A percentile compares a stretch with the other conserved stretches of the same genome.
These are phyloP conservation scores for Gliomastix tumulicola DNA, from an alignment of 2,329 filamentous ascomycete genomes.

Conservation along the genomic window DNA sequence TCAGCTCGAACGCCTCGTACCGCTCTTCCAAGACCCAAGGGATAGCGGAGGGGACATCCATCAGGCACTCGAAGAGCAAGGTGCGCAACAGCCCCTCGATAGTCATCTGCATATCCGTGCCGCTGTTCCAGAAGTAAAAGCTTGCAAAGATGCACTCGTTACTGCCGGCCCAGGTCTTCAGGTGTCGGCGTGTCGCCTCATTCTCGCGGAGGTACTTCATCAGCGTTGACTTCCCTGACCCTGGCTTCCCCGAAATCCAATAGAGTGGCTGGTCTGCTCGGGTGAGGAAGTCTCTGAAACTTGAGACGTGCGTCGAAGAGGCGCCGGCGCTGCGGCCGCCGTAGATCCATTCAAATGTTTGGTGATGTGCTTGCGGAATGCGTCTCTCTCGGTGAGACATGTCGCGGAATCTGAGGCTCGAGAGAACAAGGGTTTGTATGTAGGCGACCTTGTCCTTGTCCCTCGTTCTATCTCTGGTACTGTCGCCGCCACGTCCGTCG, in stretches of 20 bases:
- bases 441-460: too few relatives aligned
- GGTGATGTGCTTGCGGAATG: not conserved
- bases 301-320: not conserved
- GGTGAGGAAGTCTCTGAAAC: not conserved
- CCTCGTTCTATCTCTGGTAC: not conserved
- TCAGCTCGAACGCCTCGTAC: not conserved
- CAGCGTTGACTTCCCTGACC: constrained; percentile 1
- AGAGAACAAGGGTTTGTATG: too few relatives aligned
- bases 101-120: not conserved
- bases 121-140: not conserved
- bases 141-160: not conserved
- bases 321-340: not conserved
- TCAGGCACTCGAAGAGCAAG: not conserved
- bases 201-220: not conserved
- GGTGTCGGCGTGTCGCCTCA: not conserved
- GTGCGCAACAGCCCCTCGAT: not conserved
- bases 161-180: not conserved
- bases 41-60: not conserved
- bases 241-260: constrained; percentile 1
- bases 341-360: not conserved
- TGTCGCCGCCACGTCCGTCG: not conserved
- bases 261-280: not conserved
- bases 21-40: not conserved
- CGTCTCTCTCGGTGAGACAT: not conserved
- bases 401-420: not conserved